Conservation (phyloP, 2,329 filamentous ascomycete genomes). For the Cercospora zeae-maydis region DNA sequence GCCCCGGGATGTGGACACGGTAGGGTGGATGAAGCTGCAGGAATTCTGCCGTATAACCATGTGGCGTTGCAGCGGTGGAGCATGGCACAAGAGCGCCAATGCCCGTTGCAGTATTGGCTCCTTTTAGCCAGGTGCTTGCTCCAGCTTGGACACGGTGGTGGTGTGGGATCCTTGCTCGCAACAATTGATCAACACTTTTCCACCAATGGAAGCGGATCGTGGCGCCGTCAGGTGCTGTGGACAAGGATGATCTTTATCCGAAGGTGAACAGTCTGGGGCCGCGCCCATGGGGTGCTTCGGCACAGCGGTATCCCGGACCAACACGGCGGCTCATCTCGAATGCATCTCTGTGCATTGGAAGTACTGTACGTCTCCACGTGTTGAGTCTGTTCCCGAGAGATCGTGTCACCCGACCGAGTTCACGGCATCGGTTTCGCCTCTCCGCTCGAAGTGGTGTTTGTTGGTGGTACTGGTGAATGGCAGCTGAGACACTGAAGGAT, state of each 20-base stretch:
- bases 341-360: background rate
- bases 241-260: background rate
- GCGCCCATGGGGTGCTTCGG: conserved; percentile 1
- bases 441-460: background rate
- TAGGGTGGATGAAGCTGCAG: background rate
- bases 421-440: background rate
- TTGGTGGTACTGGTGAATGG: background rate
- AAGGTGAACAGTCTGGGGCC: conserved; percentile 1
- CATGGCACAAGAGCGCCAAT: conserved; percentile 2
- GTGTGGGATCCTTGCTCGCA: conserved; percentile 2
- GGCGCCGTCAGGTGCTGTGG: conserved; percentile 1
- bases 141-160: background rate
- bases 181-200: conserved; percentile 1
- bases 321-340: background rate
- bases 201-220: background rate
- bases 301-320: background rate
- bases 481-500: background rate
- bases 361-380: background rate
- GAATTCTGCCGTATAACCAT: conserved; percentile 4
- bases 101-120: background rate
- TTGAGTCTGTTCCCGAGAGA: background rate
- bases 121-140: background rate
- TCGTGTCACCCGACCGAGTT: background rate
- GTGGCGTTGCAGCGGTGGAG: conserved; percentile 1
- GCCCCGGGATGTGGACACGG: conserved; percentile 1